These are phyloP conservation scores for Xylaria multiplex DNA, from an alignment of 2,329 filamentous ascomycete genomes.

Conservation along the genomic window DNA sequence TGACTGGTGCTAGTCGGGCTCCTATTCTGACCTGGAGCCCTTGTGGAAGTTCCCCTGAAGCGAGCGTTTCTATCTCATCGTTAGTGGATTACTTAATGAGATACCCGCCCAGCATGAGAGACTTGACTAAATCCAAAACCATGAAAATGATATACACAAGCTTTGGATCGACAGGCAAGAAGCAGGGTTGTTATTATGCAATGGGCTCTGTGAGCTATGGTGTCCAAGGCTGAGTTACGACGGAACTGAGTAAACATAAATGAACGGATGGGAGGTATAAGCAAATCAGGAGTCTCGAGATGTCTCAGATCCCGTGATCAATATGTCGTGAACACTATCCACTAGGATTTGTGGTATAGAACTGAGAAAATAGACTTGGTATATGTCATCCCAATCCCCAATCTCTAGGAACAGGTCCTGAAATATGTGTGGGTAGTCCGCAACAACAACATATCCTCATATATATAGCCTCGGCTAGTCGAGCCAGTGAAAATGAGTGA, in stretches of 20 bases:
- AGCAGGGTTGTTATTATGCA: background rate
- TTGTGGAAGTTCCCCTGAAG: slow-evolving; percentile 65
- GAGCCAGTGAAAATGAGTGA: slow-evolving; percentile 16
- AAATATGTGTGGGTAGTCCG: slow-evolving; percentile 8
- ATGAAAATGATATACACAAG: background rate
- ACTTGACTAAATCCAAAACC: slow-evolving; percentile 22
- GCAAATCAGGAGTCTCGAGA: slow-evolving; percentile 8
- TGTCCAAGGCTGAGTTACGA: background rate
- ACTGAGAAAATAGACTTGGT: background rate
- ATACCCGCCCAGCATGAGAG: slow-evolving; percentile 9
- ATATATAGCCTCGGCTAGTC: slow-evolving; percentile 14
- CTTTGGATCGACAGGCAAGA: background rate
- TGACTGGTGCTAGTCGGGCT: slow-evolving; percentile 63
- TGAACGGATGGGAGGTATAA: slow-evolving; percentile 2
- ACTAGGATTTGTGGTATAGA: background rate
- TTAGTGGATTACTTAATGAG: slow-evolving; percentile 43
- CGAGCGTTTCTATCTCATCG: slow-evolving; percentile 61
- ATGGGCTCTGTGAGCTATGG: background rate
- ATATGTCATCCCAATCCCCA: slow-evolving; percentile 9
- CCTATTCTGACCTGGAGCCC: slow-evolving; percentile 62
- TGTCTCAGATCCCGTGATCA: slow-evolving; percentile 8
- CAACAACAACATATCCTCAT: slow-evolving; percentile 18
- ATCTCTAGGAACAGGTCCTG: background rate
- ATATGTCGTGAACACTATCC: slow-evolving; percentile 16
- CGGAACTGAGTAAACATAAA: background rate